Evolutionary conservation across 805 yeast genomes (phyloP).

Genomic region (Osmozyma mogii): DNA sequence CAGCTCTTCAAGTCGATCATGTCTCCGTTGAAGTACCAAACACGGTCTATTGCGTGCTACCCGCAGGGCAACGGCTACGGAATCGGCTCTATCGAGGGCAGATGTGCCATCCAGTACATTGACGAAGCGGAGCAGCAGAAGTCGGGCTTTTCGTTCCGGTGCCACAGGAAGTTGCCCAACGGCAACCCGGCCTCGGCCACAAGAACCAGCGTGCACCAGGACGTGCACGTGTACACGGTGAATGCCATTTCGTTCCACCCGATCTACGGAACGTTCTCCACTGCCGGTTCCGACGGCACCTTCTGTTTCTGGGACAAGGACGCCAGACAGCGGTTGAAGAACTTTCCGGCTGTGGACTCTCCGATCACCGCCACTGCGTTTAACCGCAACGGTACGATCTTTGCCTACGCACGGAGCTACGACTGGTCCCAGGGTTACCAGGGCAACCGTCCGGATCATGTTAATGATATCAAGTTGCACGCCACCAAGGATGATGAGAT

Average conservation of each 20-base stretch:
- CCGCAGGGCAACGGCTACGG: slow-evolving; percentile 93
- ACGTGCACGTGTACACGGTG: slow-evolving; percentile 67
- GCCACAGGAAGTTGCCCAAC: slow-evolving; percentile 70
- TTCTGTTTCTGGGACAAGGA: slow-evolving; percentile 96
- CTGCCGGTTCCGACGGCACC: slow-evolving; percentile 93
- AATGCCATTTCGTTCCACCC: slow-evolving; percentile 86
- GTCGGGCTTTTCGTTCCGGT: slow-evolving; percentile 81
- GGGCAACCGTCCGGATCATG: slow-evolving; percentile 67
- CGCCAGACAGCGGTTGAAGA: slow-evolving; percentile 77
- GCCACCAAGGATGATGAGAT: slow-evolving; percentile 82
- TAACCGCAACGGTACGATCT: slow-evolving; percentile 73
- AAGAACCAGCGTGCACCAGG: slow-evolving; percentile 25
- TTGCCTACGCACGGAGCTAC: slow-evolving; percentile 87
- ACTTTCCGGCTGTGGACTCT: slow-evolving; percentile 58
- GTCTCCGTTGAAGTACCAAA: slow-evolving; percentile 86
- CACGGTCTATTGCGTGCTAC: slow-evolving; percentile 73
- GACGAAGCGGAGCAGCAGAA: slow-evolving; percentile 71
- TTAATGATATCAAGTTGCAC: slow-evolving; percentile 73
- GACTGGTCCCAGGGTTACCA: slow-evolving; percentile 94
- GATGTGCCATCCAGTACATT: slow-evolving; percentile 90
- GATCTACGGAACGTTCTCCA: slow-evolving; percentile 78
- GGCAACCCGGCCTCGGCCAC: slow-evolving; percentile 19
- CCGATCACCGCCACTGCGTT: slow-evolving; percentile 74
- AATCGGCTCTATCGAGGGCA: slow-evolving; percentile 87
- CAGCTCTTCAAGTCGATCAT: slow-evolving; percentile 62